A percentile compares a stretch with the other conserved stretches of the same genome.
These are phyloP conservation scores for Cyberlindnera mrakii DNA, from an alignment of 805 yeast genomes.

Conservation along the genomic window DNA sequence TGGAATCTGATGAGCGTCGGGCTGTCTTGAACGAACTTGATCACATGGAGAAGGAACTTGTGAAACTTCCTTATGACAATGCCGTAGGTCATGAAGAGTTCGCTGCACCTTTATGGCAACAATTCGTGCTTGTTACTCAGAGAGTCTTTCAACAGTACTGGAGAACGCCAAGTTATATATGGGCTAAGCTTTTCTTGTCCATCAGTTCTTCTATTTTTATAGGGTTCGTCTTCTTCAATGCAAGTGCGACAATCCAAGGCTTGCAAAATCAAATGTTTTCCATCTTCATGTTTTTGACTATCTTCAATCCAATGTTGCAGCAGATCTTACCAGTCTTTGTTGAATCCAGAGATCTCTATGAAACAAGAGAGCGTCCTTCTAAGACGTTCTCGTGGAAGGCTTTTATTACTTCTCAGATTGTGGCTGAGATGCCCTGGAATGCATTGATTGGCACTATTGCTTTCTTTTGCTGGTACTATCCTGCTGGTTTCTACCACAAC, in stretches of 20 bases:
- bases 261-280: conserved; percentile 81
- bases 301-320: conserved; percentile 50
- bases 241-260: conserved; percentile 57
- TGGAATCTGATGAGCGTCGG: conserved; percentile 47
- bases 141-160: conserved; percentile 62
- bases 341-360: conserved; percentile 58
- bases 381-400: conserved; percentile 65
- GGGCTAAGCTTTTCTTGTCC: conserved; percentile 53
- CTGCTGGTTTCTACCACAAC: conserved; percentile 44
- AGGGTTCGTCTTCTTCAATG: conserved; percentile 71
- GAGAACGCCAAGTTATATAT: conserved; percentile 60
- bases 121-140: conserved; percentile 38
- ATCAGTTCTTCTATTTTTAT: conserved; percentile 54
- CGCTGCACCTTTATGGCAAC: conserved; percentile 39
- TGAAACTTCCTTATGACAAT: conserved; percentile 29
- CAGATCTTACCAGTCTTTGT: conserved; percentile 62
- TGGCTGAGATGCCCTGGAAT: conserved; percentile 65
- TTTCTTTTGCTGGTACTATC: conserved; percentile 64
- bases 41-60: conserved; percentile 56
- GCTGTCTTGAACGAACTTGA: conserved; percentile 57
- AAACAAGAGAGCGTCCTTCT: conserved; percentile 69
- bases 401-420: conserved; percentile 54
- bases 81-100: conserved; percentile 32
- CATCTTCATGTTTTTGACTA: conserved; percentile 59
- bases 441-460: conserved; percentile 55